Conservation (phyloP, 2,329 filamentous ascomycete genomes). For the Microsporum ferrugineum region DNA sequence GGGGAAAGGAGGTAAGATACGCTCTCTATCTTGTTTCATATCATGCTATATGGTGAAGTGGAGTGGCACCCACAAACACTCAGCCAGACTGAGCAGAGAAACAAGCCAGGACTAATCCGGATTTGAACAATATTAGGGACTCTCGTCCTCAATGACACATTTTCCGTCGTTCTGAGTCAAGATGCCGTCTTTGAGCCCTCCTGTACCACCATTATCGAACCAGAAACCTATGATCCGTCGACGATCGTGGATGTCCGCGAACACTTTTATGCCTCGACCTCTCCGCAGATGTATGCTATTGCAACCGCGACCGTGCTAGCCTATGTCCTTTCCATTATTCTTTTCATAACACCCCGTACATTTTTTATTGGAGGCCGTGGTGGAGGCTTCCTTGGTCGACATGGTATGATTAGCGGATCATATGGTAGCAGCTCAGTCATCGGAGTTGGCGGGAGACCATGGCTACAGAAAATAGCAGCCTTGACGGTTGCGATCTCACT, state of each 20-base stretch:
- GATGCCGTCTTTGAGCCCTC: conserved; percentile 41
- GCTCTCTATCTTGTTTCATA: not conserved
- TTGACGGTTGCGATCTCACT: conserved; percentile 64
- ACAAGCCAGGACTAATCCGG: not conserved
- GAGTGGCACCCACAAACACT: not conserved
- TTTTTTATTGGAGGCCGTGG: conserved; percentile 69
- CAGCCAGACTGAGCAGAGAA: not conserved
- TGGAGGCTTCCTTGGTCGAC: conserved; percentile 57
- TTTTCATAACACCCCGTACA: conserved; percentile 87
- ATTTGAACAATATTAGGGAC: conserved; percentile 22
- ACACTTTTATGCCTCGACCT: conserved; percentile 87
- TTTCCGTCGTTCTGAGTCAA: conserved; percentile 35
- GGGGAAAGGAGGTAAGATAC: conserved; percentile 4
- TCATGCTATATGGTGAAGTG: not conserved
- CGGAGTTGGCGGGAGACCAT: conserved; percentile 80
- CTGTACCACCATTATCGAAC: conserved; percentile 27
- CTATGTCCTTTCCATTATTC: conserved; percentile 85
- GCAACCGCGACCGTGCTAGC: conserved; percentile 82
- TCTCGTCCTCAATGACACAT: conserved; percentile 32
- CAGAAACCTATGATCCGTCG: conserved; percentile 28
- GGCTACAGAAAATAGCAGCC: conserved; percentile 69
- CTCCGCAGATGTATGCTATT: conserved; percentile 85
- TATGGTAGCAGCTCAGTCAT: conserved; percentile 57
- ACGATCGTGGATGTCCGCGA: conserved; percentile 59
- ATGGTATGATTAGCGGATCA: conserved; percentile 75